phyloP scores from a whole-genome alignment of 192 early-diverging fungal genomes.

The Umbelopsis sp. region DNA sequence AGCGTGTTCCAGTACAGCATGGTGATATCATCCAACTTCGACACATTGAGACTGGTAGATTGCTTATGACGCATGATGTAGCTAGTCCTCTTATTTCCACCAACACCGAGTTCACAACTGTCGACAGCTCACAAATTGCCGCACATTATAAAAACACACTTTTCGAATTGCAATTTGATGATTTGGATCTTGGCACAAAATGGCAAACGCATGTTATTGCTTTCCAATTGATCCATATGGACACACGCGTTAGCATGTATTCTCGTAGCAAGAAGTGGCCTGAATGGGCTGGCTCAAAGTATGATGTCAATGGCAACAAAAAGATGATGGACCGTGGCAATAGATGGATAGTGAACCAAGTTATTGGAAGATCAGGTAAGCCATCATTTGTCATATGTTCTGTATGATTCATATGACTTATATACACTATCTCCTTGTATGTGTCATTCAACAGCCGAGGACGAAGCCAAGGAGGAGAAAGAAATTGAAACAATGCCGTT shows the following conservation, averaged over 20 bases:
- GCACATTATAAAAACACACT: conserved; percentile 61
- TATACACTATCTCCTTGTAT: not conserved
- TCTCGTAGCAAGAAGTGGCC: conserved; percentile 73
- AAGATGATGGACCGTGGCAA: conserved; percentile 72
- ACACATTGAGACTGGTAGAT: conserved; percentile 61
- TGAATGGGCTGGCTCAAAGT: conserved; percentile 86
- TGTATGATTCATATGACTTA: not conserved
- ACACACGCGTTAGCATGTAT: conserved; percentile 80
- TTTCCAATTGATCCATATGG: conserved; percentile 75
- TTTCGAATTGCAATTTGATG: conserved; percentile 64
- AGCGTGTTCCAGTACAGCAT: conserved; percentile 58
- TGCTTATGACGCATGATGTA: conserved; percentile 67
- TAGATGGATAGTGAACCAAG: conserved; percentile 79
- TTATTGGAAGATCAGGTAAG: conserved; percentile 75
- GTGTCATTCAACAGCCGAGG: conserved; percentile 37
- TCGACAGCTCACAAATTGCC: conserved; percentile 36
- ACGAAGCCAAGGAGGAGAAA: conserved; percentile 54
- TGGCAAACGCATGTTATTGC: conserved; percentile 63
- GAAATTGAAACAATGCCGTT: conserved; percentile 64
- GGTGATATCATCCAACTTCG: conserved; percentile 80
- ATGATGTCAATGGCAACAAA: conserved; percentile 95
- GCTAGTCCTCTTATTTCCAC: conserved; percentile 64
- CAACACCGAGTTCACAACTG: conserved; percentile 69
- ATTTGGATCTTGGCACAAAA: conserved; percentile 47
- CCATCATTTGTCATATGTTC: not conserved